phyloP scores from a whole-genome alignment of 805 yeast species.

The Monosporozyma aquatica region DNA sequence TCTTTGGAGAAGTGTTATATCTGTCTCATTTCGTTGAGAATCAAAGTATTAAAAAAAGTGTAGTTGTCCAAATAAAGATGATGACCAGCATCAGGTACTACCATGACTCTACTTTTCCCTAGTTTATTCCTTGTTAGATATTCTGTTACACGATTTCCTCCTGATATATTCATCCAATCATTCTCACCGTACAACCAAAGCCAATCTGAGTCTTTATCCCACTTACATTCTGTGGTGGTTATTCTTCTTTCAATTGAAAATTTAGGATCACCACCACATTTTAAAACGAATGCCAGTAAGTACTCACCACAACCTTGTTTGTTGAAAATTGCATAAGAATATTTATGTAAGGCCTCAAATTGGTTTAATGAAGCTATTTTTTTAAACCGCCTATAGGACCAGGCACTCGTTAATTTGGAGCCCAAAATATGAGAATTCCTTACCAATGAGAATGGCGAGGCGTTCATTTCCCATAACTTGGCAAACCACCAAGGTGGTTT shows the following conservation, averaged over 20 bases:
- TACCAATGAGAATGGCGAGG: conserved; percentile 78
- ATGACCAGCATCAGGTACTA: conserved; percentile 58
- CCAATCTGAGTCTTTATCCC: conserved; percentile 41
- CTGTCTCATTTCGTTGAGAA: conserved; percentile 43
- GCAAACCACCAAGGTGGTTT: conserved; percentile 69
- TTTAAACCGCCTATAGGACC: conserved; percentile 80
- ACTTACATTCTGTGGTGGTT: background rate
- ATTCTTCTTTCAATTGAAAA: conserved; percentile 41
- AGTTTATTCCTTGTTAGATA: conserved; percentile 16
- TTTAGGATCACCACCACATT: conserved; percentile 88
- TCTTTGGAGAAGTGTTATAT: background rate
- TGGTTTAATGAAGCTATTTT: conserved; percentile 31
- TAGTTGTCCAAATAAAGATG: conserved; percentile 69
- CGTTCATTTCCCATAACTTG: conserved; percentile 74
- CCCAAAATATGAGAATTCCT: conserved; percentile 76
- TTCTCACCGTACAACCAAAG: conserved; percentile 79
- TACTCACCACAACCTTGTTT: conserved; percentile 91
- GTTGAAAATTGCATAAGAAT: conserved; percentile 76
- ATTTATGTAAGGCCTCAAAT: conserved; percentile 52
- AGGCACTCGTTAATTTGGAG: conserved; percentile 75
- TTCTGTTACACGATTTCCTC: conserved; percentile 31
- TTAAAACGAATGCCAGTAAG: conserved; percentile 70
- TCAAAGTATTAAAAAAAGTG: conserved; percentile 41
- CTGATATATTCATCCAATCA: conserved; percentile 56
- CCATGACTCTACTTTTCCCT: conserved; percentile 29